Evolutionary conservation across 1,284 basidiomycete genomes (phyloP).

Genomic region (Ustilago hordei): DNA sequence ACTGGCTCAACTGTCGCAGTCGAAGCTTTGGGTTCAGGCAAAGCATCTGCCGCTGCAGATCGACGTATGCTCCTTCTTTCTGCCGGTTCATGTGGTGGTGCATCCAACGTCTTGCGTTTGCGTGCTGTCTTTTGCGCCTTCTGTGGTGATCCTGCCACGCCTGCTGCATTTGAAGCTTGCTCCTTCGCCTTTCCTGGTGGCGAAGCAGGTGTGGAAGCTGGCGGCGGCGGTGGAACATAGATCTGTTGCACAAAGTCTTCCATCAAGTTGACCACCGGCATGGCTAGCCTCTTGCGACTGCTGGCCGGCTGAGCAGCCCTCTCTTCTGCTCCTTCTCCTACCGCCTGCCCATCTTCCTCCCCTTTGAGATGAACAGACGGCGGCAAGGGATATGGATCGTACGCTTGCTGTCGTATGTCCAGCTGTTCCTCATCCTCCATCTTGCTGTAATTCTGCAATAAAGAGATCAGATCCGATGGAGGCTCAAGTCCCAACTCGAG

Average conservation of each 20-base stretch:
- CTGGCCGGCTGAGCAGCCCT: background rate
- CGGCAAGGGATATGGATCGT: slow-evolving; percentile 23
- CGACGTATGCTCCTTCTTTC: slow-evolving; percentile 43
- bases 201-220: slow-evolving; percentile 1
- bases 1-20: background rate
- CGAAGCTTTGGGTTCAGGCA: slow-evolving; percentile 1
- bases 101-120: slow-evolving; percentile 35
- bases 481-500: slow-evolving; percentile 52
- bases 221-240: slow-evolving; percentile 29
- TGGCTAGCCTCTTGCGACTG: slow-evolving; percentile 4
- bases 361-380: slow-evolving; percentile 28
- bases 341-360: slow-evolving; percentile 19
- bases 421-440: slow-evolving; percentile 20
- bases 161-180: background rate
- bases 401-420: slow-evolving; percentile 39
- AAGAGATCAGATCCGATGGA: slow-evolving; percentile 29
- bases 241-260: slow-evolving; percentile 51
- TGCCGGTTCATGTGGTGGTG: slow-evolving; percentile 10
- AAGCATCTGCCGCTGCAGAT: slow-evolving; percentile 16
- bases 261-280: slow-evolving; percentile 42
- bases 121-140: slow-evolving; percentile 15
- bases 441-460: slow-evolving; percentile 47
- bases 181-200: slow-evolving; percentile 11
- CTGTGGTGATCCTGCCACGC: slow-evolving; percentile 9
- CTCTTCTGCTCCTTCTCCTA: background rate